Evolutionary conservation across 1,284 basidiomycete species (phyloP), one percentile per base, ranked within the genome.

Genomic region (Wallemia mellicola): DNA sequence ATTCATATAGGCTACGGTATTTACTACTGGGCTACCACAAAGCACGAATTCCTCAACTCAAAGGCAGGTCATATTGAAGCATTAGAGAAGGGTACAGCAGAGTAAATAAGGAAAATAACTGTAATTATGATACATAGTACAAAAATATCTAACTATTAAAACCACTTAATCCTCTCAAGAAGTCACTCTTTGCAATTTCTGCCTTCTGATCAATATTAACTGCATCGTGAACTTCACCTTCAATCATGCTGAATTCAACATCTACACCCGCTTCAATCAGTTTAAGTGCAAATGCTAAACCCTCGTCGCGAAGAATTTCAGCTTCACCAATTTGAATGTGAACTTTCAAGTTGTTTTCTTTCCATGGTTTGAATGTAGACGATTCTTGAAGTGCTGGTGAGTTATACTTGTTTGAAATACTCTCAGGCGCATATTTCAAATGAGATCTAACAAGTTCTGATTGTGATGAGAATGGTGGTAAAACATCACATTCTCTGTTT

Each of bases 21-120:
- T 38, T 88, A 89, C 72, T 69, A 77, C n/a, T 89, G 83, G 82
- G 84, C 81, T 56, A 83, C 82, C 69, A 73, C 73, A 63, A 77
- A 77, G 65, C 80, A 84, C 65, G 72, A 71, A 55, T 83, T 74
- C 72, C 75, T 79, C 66, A 81, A 83, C 70, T 83, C 82, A 74
- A 87, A 87, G 72, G 81, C 76, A 22, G 85, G 80, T 26, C 83
- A 86, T 60, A 61, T 62, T 2, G 58, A 48, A n/a, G 38, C 38
- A 5, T 22, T 48, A 5, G 3, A 48, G 38, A 48, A 48, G 5
- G 38, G 38, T n/a, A 48, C 38, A 7, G 38, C 38, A 11, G 38
- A 48, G 38, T 48, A 48, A n/a, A 48, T n/a, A 48, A 5, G 28
- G 17, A 30, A 7, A 7, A 17, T 17, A 11, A 48, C 5, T 48